Evolutionary conservation across 176 grass and related monocot species (phyloP), one percentile per base, ranked within the genome.

Genomic region (Avena insularis): DNA sequence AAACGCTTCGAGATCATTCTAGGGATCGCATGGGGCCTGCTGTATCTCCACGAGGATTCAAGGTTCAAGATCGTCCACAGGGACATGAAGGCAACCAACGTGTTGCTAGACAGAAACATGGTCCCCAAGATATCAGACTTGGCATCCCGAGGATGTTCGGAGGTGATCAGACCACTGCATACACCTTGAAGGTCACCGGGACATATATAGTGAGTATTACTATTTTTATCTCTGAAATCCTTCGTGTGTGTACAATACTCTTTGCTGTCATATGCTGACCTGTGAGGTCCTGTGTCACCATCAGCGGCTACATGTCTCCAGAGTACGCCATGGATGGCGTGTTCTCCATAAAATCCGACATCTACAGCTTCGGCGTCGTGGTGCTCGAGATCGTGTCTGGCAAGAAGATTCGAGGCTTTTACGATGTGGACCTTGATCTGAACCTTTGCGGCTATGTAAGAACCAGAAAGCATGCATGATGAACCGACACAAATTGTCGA

Each of bases 361-460:
- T 86, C 71, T 86, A 82, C 79, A 86, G 83, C 79, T 90, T 90
- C 45, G 83, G 88, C 5, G 83, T 90, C 48, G 33, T 90, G 0
- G 88, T 90, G 65, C 60, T 86, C 0, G 88, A 86, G 61, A 90
- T 90, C 63, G 17, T 90, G 29, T 31, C 13, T 0, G 88, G 83
- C 17, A 90, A 38, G 71, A 82, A 79, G 64, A 84, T 89, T 5
- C 20, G 87, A 84, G 84, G 79, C 3, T 82, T 86, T 25, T 81
- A 43, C 33, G 73, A 89, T 80, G 50, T 13, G 9, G 79, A 92
- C 6, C 79, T 89, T 33, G 79, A 83, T 53, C 83, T 89, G n/a
- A 92, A 92, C 68, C 90, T 92, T 54, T 74, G 85, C 15, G 60
- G 84, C 75, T 83, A 92, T 50, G 90, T 92, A 83, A 86, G 87